Percentiles rank a stretch among this genome's conserved stretches.
These are phyloP conservation scores for Borovskyia barvae DNA, from an alignment of 208 protist genomes.

Conservation along the genomic window DNA sequence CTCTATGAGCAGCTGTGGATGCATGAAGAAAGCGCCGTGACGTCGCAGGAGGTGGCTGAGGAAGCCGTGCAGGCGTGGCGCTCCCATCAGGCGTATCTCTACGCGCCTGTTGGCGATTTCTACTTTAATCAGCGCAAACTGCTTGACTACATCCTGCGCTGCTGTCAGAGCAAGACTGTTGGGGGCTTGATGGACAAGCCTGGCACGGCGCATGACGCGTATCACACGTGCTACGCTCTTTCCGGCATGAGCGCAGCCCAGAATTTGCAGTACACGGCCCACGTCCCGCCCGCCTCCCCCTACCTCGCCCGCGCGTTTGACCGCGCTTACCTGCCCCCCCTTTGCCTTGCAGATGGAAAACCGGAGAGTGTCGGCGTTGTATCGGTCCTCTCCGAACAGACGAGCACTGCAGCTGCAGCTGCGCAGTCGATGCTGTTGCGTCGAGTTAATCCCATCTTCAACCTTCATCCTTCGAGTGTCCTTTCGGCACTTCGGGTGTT, in stretches of 20 bases:
- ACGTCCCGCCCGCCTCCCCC: constrained; percentile 6
- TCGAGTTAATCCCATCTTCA: constrained; percentile 72
- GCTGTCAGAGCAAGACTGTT: constrained; percentile 46
- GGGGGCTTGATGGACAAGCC: constrained; percentile 92
- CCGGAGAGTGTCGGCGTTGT: neutral
- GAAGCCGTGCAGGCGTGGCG: neutral
- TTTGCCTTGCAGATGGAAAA: too few relatives aligned
- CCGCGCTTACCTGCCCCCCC: constrained; percentile 55
- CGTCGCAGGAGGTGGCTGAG: neutral
- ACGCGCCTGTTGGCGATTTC: constrained; percentile 61
- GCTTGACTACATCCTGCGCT: constrained; percentile 80
- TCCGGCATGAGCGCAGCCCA: constrained; percentile 78
- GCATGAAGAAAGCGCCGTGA: neutral
- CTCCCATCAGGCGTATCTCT: constrained; percentile 20
- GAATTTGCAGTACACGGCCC: constrained; percentile 61
- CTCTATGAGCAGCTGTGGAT: constrained; percentile 12
- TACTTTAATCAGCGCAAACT: constrained; percentile 76
- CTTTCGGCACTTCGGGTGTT: constrained; percentile 39
- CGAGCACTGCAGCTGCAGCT: constrained; percentile 1
- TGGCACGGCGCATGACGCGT: constrained; percentile 53
- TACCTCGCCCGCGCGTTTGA: constrained; percentile 40
- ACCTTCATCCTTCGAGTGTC: constrained; percentile 56
- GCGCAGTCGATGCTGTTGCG: constrained; percentile 38
- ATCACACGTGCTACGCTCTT: constrained; percentile 93
- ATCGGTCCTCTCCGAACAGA: neutral